These are phyloP conservation scores for Zoysia japonica DNA, from an alignment of 176 grass and related monocot genomes.

Conservation along the genomic window DNA sequence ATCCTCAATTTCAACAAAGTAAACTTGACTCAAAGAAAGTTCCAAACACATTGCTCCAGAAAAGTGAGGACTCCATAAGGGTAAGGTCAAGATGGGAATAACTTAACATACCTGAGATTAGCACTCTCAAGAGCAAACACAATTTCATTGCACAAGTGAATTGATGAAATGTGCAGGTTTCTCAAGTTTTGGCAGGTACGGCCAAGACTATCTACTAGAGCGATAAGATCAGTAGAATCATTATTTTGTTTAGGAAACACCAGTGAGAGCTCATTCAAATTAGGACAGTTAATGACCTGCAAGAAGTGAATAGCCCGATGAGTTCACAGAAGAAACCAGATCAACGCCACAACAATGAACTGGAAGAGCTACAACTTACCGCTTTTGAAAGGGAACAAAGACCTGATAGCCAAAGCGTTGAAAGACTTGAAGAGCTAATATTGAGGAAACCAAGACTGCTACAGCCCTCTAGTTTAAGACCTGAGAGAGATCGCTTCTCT, in stretches of 20 bases:
- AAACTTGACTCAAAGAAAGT: neutral
- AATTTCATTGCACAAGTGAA: constrained; percentile 70
- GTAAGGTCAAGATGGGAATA: neutral
- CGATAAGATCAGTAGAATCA: constrained; percentile 72
- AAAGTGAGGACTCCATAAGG: neutral
- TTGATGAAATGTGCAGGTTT: constrained; percentile 72
- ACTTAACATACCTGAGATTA: constrained; percentile 66
- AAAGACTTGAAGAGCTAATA: constrained; percentile 65
- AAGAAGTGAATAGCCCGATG: constrained; percentile 26
- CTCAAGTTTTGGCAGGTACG: constrained; percentile 68
- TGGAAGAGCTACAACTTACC: constrained; percentile 37
- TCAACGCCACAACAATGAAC: neutral
- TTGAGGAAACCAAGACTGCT: constrained; percentile 72
- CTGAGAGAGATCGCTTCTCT: constrained; percentile 63
- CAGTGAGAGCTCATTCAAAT: constrained; percentile 73
- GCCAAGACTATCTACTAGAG: constrained; percentile 69
- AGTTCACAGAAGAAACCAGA: constrained; percentile 31
- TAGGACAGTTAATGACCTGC: constrained; percentile 84
- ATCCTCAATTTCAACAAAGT: neutral
- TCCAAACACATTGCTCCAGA: neutral
- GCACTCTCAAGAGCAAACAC: constrained; percentile 74
- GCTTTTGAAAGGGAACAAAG: constrained; percentile 67
- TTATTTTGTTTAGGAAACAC: constrained; percentile 64
- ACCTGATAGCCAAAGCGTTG: constrained; percentile 70
- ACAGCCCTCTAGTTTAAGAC: constrained; percentile 71